Evolutionary conservation across 306 rosid genomes (phyloP).

Genomic region (Malus domestica): ASM211411v1 NC_041800.1:995001-995500

Average conservation of each 20-base stretch:
- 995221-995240: not conserved
- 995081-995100: too few relatives aligned
- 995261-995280: constrained; percentile 50
- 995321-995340: too few relatives aligned
- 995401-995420: constrained; percentile 27
- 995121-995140: too few relatives aligned
- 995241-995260: constrained; percentile 25
- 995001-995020: too few relatives aligned
- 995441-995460: constrained; percentile 3
- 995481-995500: constrained; percentile 28
- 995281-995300: constrained; percentile 26
- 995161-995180: too few relatives aligned
- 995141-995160: too few relatives aligned
- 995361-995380: not conserved
- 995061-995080: too few relatives aligned
- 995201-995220: too few relatives aligned
- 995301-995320: constrained; percentile 36
- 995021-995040: too few relatives aligned
- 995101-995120: too few relatives aligned
- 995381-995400: constrained; percentile 17
- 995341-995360: not conserved
- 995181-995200: too few relatives aligned
- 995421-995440: constrained; percentile 29
- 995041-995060: too few relatives aligned
- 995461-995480: constrained; percentile 3